Percentiles rank a stretch among this genome's conserved stretches.
These are phyloP conservation scores for Yamadazyma insecticola DNA, from an alignment of 805 yeast genomes.

Conservation along the genomic window DNA sequence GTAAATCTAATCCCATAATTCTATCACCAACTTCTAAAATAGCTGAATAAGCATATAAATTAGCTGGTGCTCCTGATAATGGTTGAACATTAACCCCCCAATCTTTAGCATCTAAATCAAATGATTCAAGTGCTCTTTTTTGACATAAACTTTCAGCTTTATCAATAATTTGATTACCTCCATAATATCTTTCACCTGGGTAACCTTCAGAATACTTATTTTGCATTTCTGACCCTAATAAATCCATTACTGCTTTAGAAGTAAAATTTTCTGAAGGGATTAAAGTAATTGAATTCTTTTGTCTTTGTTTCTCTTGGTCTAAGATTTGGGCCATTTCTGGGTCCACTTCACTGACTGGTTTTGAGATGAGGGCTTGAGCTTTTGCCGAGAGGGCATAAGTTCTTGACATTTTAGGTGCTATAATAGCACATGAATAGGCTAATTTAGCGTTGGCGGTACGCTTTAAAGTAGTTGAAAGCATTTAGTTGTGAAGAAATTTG, in stretches of 20 bases:
- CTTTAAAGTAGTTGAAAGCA: no score
- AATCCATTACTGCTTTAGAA: conserved; percentile 89
- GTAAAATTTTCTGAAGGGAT: conserved; percentile 97
- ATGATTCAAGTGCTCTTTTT: conserved; percentile 84
- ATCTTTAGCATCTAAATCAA: conserved; percentile 63
- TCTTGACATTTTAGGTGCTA: conserved; percentile 14
- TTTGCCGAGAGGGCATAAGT: conserved; percentile 62
- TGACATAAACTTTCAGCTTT: conserved; percentile 87
- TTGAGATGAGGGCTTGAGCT: conserved; percentile 63
- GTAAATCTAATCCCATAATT: conserved; percentile 94
- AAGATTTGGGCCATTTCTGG: conserved; percentile 83
- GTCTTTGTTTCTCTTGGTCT: conserved; percentile 75
- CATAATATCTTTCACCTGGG: conserved; percentile 97
- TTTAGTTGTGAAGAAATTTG: no score
- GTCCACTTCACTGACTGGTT: conserved; percentile 62
- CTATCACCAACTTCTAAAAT: conserved; percentile 86
- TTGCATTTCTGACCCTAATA: conserved; percentile 93
- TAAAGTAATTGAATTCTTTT: conserved; percentile 84
- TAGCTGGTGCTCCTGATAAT: conserved; percentile 95
- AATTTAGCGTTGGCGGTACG: no score
- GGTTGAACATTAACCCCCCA: conserved; percentile 99
- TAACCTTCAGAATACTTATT: conserved; percentile 98
- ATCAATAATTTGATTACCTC: conserved; percentile 95
- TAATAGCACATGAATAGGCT: no score
- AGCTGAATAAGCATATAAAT: conserved; percentile 88